Evolutionary conservation across 768 basidiomycete genomes (phyloP).

Genomic region (Gymnopilus junonius): DNA sequence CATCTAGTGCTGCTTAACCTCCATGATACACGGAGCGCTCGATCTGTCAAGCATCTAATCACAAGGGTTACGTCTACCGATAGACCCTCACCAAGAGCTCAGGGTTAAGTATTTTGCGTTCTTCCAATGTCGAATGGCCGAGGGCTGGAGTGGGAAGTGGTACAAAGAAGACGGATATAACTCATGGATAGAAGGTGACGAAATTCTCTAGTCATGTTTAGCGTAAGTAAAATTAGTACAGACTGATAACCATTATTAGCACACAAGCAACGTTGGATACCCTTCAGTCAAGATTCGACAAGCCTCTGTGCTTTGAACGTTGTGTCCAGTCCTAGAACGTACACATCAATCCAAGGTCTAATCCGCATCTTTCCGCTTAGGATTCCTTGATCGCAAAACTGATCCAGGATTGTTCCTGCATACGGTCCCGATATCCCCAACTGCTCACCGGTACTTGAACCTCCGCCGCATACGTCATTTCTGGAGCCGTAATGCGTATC

Average conservation of each 20-base stretch:
- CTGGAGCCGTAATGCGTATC: not conserved
- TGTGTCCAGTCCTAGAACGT: not conserved
- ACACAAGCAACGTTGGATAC: no score
- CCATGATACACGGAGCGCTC: not conserved
- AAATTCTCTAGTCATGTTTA: no score
- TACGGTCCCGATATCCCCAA: conserved; percentile 4
- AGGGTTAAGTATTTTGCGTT: no score
- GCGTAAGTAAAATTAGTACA: no score
- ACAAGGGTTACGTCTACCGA: not conserved
- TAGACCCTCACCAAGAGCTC: no score
- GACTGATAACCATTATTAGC: no score
- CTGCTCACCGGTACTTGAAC: not conserved
- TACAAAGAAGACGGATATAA: no score
- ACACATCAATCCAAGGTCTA: not conserved
- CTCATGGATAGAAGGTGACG: no score
- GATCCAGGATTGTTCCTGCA: conserved; percentile 1
- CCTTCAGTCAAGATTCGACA: no score
- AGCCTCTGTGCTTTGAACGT: no score
- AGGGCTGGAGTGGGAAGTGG: no score
- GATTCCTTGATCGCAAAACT: not conserved
- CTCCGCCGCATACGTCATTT: conserved; percentile 1
- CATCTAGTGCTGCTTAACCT: not conserved
- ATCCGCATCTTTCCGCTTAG: not conserved
- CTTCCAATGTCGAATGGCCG: no score
- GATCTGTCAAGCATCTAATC: not conserved